These are phyloP conservation scores for Scheffersomyces illinoinensis DNA, from an alignment of 1,139 yeast species.

Conservation along the genomic window DNA sequence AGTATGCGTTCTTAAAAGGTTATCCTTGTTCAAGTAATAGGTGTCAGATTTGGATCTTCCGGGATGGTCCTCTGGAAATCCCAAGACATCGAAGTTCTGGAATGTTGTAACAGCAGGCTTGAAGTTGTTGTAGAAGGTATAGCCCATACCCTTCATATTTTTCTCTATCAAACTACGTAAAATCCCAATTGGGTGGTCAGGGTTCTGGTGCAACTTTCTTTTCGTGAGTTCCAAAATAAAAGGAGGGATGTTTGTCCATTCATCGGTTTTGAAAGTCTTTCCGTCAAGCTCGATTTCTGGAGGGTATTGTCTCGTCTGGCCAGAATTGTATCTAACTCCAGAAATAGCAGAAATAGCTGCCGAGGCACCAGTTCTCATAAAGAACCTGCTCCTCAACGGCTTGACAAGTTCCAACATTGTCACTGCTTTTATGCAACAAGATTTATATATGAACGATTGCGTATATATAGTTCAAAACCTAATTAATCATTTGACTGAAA, in stretches of 20 bases:
- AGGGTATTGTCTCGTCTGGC: constrained; percentile 18
- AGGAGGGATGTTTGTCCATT: constrained; percentile 85
- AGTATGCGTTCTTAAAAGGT: constrained; percentile 86
- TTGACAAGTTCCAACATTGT: background rate
- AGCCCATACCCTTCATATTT: constrained; percentile 66
- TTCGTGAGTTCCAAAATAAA: constrained; percentile 69
- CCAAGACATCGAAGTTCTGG: constrained; percentile 88
- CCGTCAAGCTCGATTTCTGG: constrained; percentile 48
- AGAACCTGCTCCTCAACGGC: background rate
- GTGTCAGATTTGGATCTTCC: constrained; percentile 94
- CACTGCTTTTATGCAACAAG: background rate
- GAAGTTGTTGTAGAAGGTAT: constrained; percentile 79
- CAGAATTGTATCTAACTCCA: background rate
- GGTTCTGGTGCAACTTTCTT: constrained; percentile 70
- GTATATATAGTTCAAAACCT: background rate
- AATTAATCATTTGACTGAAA: background rate
- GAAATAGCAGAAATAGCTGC: background rate
- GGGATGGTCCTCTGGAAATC: constrained; percentile 90
- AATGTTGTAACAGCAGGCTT: constrained; percentile 78
- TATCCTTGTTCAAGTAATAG: constrained; percentile 73
- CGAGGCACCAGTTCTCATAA: background rate
- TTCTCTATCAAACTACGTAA: constrained; percentile 71
- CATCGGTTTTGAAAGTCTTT: constrained; percentile 59
- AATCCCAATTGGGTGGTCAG: constrained; percentile 87
- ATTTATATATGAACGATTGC: background rate